Percentiles rank a stretch among this genome's conserved stretches.
Evolutionary conservation across 805 yeast genomes (phyloP).

Genomic region (Metschnikowia noctiluminum): DNA sequence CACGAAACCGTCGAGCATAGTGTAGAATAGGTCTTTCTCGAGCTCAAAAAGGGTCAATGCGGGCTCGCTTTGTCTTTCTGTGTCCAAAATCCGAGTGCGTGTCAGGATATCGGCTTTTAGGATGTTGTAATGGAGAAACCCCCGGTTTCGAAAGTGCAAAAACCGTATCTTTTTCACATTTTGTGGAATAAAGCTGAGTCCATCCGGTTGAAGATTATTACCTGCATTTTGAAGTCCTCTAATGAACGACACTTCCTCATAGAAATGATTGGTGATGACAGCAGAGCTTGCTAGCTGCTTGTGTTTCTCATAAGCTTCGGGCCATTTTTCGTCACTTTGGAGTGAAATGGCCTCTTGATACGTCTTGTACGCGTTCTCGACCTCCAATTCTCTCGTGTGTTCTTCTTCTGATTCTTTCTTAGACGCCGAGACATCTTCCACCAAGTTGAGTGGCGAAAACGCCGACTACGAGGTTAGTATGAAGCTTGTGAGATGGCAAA

Average conservation of each 20-base stretch:
- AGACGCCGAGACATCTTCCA: conserved; percentile 58
- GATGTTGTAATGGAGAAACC: conserved; percentile 57
- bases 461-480: conserved; percentile 41
- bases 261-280: conserved; percentile 49
- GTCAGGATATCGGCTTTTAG: conserved; percentile 19
- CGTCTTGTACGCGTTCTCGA: conserved; percentile 76
- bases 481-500: neutral
- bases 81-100: conserved; percentile 8
- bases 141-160: conserved; percentile 77
- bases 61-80: conserved; percentile 3
- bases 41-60: conserved; percentile 7
- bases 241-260: conserved; percentile 36
- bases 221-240: conserved; percentile 40
- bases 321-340: conserved; percentile 51
- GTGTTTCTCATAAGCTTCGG: conserved; percentile 53
- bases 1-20: conserved; percentile 57
- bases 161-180: conserved; percentile 71
- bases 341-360: conserved; percentile 66
- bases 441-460: conserved; percentile 76
- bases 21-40: conserved; percentile 35
- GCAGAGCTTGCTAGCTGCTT: conserved; percentile 64
- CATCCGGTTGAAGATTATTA: conserved; percentile 33
- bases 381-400: conserved; percentile 86
- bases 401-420: conserved; percentile 68
- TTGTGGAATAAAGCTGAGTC: conserved; percentile 52